Percentiles rank a stretch among this genome's conserved stretches.
phyloP scores from a whole-genome alignment of 371 early-diverging fungal species.

The Vairimorpha apis region DNA sequence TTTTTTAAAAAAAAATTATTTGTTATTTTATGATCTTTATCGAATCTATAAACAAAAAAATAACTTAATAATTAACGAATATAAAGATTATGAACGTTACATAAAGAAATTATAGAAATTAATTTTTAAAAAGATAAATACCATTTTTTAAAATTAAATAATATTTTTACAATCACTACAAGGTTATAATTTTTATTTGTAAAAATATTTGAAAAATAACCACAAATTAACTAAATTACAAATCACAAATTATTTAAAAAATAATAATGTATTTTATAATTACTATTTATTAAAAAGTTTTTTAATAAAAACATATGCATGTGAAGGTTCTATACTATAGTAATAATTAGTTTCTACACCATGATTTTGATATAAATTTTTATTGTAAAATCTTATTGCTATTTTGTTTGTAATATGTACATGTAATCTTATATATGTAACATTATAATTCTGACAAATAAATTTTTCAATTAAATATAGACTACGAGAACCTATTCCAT shows the following conservation, averaged over 20 bases:
- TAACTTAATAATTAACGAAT: too few relatives aligned
- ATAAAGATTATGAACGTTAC: too few relatives aligned
- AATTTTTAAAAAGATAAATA: too few relatives aligned
- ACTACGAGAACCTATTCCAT: neutral
- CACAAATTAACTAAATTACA: too few relatives aligned
- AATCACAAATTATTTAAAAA: too few relatives aligned
- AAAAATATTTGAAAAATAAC: too few relatives aligned
- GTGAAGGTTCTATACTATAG: neutral
- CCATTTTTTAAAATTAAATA: too few relatives aligned
- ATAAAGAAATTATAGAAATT: too few relatives aligned
- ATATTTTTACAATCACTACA: too few relatives aligned
- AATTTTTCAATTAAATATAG: conserved; percentile 5
- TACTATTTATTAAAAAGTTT: too few relatives aligned
- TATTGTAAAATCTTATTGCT: conserved; percentile 19
- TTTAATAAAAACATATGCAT: conserved; percentile 11
- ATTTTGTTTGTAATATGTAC: neutral
- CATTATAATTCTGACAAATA: neutral
- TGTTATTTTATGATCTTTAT: neutral
- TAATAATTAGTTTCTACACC: conserved; percentile 12
- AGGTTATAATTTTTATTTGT: too few relatives aligned
- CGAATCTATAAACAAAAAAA: neutral
- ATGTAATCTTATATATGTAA: neutral
- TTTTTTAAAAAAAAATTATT: neutral
- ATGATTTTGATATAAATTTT: neutral
- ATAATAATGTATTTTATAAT: too few relatives aligned